phyloP scores from a whole-genome alignment of 139 green algal genomes.

The Haematococcus lacustris region DNA sequence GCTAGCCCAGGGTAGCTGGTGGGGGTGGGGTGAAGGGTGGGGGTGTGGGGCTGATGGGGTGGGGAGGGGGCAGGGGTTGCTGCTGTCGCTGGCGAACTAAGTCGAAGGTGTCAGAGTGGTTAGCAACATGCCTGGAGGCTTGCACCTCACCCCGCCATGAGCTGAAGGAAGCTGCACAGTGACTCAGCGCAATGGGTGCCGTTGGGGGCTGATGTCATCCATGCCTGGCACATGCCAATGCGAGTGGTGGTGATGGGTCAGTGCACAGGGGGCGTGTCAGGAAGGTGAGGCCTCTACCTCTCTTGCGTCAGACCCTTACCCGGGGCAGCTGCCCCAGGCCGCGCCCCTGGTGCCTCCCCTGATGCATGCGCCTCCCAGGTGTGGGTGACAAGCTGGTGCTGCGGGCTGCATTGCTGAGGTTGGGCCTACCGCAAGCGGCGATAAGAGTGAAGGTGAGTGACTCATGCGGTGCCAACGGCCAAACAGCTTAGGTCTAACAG shows the following conservation, averaged over 20 bases:
- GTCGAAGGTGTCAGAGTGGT: too few relatives aligned
- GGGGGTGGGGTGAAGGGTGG: not conserved
- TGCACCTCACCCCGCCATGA: too few relatives aligned
- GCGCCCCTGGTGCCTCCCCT: not conserved
- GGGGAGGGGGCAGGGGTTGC: not conserved
- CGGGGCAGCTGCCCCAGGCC: not conserved
- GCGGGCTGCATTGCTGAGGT: constrained; percentile 38
- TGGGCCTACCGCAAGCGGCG: constrained; percentile 63
- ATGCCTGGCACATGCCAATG: too few relatives aligned
- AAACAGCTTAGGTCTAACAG: too few relatives aligned
- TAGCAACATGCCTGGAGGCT: too few relatives aligned
- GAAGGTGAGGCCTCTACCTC: not conserved
- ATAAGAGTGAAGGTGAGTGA: constrained; percentile 70
- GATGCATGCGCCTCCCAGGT: constrained; percentile 16
- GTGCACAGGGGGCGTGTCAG: too few relatives aligned
- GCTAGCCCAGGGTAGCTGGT: not conserved
- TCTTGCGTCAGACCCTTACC: not conserved
- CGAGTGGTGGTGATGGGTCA: too few relatives aligned
- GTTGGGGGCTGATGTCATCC: too few relatives aligned
- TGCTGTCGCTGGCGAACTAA: not conserved
- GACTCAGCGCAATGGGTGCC: too few relatives aligned
- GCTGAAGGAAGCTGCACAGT: too few relatives aligned
- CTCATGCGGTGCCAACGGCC: too few relatives aligned
- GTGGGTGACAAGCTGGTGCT: constrained; percentile 84
- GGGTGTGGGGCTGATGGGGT: not conserved